Percentiles rank a stretch among this genome's conserved stretches.
phyloP scores from a whole-genome alignment of 768 basidiomycete genomes.

The Psilocybe tampanensis region DNA sequence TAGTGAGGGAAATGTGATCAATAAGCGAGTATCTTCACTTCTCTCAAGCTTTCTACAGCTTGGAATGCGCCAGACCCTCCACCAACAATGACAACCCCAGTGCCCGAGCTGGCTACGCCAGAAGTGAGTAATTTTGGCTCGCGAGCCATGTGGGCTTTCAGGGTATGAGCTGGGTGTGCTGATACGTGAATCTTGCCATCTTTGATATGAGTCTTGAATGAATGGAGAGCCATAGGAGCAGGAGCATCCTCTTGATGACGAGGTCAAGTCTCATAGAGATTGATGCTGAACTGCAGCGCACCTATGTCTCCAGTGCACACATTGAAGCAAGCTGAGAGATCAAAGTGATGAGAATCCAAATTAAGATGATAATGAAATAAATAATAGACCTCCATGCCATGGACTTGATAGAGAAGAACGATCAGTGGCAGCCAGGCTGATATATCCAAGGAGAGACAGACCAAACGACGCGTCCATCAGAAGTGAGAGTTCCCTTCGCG shows the following conservation, averaged over 20 bases:
- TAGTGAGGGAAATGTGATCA: conserved; percentile 9
- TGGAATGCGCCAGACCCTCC: conserved; percentile 83
- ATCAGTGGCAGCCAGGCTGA: background rate
- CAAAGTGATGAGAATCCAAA: background rate
- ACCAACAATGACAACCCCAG: conserved; percentile 82
- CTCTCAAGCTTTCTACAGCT: conserved; percentile 78
- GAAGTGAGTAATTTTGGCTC: conserved; percentile 55
- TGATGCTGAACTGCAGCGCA: conserved; percentile 26
- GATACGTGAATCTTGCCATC: conserved; percentile 81
- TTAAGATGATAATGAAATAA: background rate
- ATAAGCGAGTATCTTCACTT: conserved; percentile 46
- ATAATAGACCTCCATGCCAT: conserved; percentile 77
- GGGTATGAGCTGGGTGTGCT: conserved; percentile 61
- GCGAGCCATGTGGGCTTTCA: conserved; percentile 68
- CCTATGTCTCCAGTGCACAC: conserved; percentile 83
- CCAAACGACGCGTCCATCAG: conserved; percentile 83
- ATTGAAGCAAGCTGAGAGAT: conserved; percentile 77
- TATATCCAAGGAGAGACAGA: conserved; percentile 30
- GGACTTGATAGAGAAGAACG: conserved; percentile 44
- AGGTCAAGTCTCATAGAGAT: background rate
- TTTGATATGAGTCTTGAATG: conserved; percentile 67
- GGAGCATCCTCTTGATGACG: conserved; percentile 78
- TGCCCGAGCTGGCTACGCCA: conserved; percentile 48
- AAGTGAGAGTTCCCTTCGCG: conserved; percentile 76
- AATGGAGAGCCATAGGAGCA: conserved; percentile 77